Conservation (phyloP, 768 basidiomycete species). For the Lanmaoa rubissima region DNA sequence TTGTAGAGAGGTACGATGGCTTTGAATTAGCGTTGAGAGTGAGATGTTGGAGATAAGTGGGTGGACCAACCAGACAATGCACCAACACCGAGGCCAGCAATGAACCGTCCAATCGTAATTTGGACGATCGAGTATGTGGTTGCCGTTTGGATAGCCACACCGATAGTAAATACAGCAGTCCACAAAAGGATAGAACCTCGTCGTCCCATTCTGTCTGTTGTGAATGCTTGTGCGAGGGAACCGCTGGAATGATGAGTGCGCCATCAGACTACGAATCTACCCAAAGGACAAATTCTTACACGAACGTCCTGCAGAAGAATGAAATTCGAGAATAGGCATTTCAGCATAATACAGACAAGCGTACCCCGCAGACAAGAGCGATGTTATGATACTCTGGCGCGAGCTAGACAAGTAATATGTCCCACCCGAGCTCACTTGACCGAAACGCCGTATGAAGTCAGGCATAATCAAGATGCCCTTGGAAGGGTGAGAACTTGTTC, state of each 20-base stretch:
- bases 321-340: neutral
- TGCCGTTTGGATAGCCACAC: slow-evolving; percentile 14
- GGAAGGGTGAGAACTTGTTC: neutral
- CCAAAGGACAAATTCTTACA: neutral
- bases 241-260: slow-evolving; percentile 36
- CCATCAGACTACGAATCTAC: neutral
- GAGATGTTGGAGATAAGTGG: neutral
- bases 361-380: slow-evolving; percentile 15
- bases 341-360: neutral
- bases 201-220: slow-evolving; percentile 17
- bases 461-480: slow-evolving; percentile 18
- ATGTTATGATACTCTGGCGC: slow-evolving; percentile 18
- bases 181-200: slow-evolving; percentile 14
- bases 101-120: slow-evolving; percentile 13
- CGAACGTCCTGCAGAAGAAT: slow-evolving; percentile 7
- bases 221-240: slow-evolving; percentile 56
- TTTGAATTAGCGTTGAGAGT: slow-evolving; percentile 13
- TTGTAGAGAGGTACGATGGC: slow-evolving; percentile 68
- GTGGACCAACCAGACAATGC: slow-evolving; percentile 11
- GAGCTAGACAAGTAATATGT: slow-evolving; percentile 17
- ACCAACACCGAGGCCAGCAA: slow-evolving; percentile 15
- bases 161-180: slow-evolving; percentile 14
- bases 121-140: slow-evolving; percentile 13
- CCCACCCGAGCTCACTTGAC: slow-evolving; percentile 5
- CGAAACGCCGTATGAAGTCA: slow-evolving; percentile 14